Conservation (phyloP, 805 yeast species). For the Hanseniaspora hatyaiensis region DNA sequence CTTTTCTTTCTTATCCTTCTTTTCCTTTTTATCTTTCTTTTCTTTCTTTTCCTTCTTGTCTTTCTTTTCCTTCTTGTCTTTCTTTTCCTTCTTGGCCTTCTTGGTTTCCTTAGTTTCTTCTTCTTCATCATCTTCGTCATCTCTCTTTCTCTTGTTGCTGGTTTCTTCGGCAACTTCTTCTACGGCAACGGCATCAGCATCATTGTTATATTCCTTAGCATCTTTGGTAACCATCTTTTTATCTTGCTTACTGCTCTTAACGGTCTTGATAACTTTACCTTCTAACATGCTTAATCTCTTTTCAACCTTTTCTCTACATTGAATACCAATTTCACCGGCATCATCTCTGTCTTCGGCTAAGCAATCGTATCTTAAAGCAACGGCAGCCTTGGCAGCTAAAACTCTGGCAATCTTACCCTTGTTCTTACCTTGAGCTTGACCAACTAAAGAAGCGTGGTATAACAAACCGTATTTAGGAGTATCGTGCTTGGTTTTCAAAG, state of each 20-base stretch:
- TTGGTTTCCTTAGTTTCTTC: constrained; percentile 29
- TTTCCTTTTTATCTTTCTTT: constrained; percentile 25
- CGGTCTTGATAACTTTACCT: constrained; percentile 90
- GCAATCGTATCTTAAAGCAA: constrained; percentile 91
- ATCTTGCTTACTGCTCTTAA: constrained; percentile 70
- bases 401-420: constrained; percentile 99
- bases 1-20: constrained; percentile 29
- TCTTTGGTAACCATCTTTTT: constrained; percentile 79
- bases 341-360: constrained; percentile 95
- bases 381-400: constrained; percentile 96
- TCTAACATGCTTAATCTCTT: constrained; percentile 86
- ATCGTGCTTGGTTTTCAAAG: constrained; percentile 94
- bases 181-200: constrained; percentile 66
- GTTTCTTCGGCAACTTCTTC: constrained; percentile 28
- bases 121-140: constrained; percentile 26
- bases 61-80: constrained; percentile 26
- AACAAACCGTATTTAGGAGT: constrained; percentile 97
- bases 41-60: constrained; percentile 31
- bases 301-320: constrained; percentile 87
- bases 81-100: constrained; percentile 25
- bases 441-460: constrained; percentile 93
- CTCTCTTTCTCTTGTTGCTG: constrained; percentile 28
- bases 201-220: constrained; percentile 82
- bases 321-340: constrained; percentile 83
- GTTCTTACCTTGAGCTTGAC: constrained; percentile 95